Conservation (phyloP, 1,284 basidiomycete genomes). For the Naganishia liquefaciens region DNA sequence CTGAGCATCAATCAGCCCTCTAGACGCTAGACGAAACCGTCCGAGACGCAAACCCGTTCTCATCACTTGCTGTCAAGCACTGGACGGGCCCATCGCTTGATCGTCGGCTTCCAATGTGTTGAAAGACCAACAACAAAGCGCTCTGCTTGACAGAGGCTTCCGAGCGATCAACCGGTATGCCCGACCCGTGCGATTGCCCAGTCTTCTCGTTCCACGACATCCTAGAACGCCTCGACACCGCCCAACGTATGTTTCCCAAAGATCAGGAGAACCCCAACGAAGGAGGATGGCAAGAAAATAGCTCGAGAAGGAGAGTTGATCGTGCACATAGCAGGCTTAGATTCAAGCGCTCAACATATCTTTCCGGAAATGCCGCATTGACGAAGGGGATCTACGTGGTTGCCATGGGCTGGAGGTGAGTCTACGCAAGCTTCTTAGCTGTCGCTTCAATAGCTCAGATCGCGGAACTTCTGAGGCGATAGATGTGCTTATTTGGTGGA, state of each 20-base stretch:
- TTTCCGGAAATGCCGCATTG: constrained; percentile 16
- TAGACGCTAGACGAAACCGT: no score
- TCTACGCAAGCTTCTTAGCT: not conserved
- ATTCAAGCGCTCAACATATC: not conserved
- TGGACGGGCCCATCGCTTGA: no score
- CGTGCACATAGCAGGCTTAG: not conserved
- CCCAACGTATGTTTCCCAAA: not conserved
- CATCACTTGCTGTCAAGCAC: no score
- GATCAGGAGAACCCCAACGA: not conserved
- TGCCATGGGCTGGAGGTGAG: constrained; percentile 7
- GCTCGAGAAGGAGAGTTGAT: not conserved
- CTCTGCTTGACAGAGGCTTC: no score
- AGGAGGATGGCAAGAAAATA: not conserved
- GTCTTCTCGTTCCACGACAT: not conserved
- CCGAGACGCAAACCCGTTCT: no score
- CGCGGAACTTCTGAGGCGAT: not conserved
- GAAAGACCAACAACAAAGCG: no score
- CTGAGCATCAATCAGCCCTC: no score
- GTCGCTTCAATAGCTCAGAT: not conserved
- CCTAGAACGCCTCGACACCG: not conserved
- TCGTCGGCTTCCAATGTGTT: no score
- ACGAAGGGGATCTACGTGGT: constrained; percentile 21
- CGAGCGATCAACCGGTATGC: no score
- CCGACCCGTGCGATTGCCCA: no score
- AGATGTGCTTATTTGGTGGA: constrained; percentile 24